Conservation (phyloP, 805 yeast species). For the Geotrichum ghanense region DNA sequence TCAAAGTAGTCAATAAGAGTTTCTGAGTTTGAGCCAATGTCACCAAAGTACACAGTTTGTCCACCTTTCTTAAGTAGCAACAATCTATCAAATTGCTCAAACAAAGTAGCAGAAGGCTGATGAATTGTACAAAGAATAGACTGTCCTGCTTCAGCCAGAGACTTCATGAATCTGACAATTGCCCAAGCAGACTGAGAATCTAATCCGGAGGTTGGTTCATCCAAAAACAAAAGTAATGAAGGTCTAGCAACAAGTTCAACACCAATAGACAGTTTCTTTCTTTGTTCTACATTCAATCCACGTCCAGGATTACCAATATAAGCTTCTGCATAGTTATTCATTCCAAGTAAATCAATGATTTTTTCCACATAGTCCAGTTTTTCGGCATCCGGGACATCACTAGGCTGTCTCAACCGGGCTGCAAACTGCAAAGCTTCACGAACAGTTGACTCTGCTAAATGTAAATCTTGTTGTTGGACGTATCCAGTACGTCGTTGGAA, state of each 20-base stretch:
- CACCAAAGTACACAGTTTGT: conserved; percentile 71
- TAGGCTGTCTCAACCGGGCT: conserved; percentile 62
- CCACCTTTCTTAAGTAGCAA: conserved; percentile 67
- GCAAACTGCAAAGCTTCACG: conserved; percentile 65
- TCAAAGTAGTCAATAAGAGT: conserved; percentile 58
- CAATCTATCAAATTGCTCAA: conserved; percentile 57
- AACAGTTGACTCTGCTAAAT: conserved; percentile 56
- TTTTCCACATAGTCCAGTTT: conserved; percentile 60
- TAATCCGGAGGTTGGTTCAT: conserved; percentile 66
- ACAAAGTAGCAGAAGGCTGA: conserved; percentile 63
- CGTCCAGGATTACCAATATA: conserved; percentile 66
- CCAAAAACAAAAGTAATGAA: conserved; percentile 43
- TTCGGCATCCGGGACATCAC: conserved; percentile 41
- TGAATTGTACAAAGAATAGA: conserved; percentile 68
- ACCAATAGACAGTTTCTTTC: conserved; percentile 58
- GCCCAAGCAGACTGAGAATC: conserved; percentile 60
- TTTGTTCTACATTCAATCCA: conserved; percentile 59
- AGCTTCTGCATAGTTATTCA: conserved; percentile 66
- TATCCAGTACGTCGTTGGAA: conserved; percentile 73
- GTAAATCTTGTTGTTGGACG: conserved; percentile 74
- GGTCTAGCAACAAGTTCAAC: conserved; percentile 66
- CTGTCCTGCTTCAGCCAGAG: conserved; percentile 60
- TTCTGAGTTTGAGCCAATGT: conserved; percentile 52
- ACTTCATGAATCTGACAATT: conserved; percentile 53
- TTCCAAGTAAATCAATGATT: conserved; percentile 53